Evolutionary conservation across 2,329 filamentous ascomycete species (phyloP), one percentile per base, ranked within the genome.

Genomic region (Cladophialophora bantiana): DNA sequence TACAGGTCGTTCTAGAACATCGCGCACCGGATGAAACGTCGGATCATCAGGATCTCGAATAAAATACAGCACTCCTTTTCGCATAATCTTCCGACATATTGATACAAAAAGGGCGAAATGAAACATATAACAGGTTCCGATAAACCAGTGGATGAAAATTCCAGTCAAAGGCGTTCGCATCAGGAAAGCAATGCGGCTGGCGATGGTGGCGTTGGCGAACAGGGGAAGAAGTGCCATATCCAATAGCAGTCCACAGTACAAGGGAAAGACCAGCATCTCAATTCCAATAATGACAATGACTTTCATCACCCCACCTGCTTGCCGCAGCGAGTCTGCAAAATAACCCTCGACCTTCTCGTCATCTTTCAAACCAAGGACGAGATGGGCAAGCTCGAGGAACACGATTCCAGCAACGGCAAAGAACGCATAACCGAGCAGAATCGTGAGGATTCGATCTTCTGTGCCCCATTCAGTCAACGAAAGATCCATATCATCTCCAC

Each of bases 41-140:
- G 96, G 95, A 78, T 99, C 95, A 77, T 99, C 96, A 6, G 95
- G 95, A 77, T 99, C 96, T 69, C 95, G 89, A 74, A 99, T 99
- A 78, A 99, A 99, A 82, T 97, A 98, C 66, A 99, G 83, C 48
- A 99, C 95, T 59, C 95, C 95, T 72, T 89, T 93, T 70, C 95
- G 90, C 90, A 99, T 92, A 66, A 98, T 97, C 81, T 97, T 97
- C 69, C 95, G 90, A 79, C 95, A 99, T 94, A 99, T 98, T 64
- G 94, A 96, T 18, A 99, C 95, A 76, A 99, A 99, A 2, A 99
- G 86, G 4, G 95, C 95, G 77, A 99, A 99, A 77, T 99, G 95
- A 81, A 99, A 99, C 96, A 99, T 99, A 79, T 99, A 99, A 70
- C 94, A 96, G 3, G 95, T 99, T 57, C 95, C 95, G 64, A 97